Base-by-base conservation (phyloP, 208 protist species). In the Leishmania martiniquensis region DNA sequence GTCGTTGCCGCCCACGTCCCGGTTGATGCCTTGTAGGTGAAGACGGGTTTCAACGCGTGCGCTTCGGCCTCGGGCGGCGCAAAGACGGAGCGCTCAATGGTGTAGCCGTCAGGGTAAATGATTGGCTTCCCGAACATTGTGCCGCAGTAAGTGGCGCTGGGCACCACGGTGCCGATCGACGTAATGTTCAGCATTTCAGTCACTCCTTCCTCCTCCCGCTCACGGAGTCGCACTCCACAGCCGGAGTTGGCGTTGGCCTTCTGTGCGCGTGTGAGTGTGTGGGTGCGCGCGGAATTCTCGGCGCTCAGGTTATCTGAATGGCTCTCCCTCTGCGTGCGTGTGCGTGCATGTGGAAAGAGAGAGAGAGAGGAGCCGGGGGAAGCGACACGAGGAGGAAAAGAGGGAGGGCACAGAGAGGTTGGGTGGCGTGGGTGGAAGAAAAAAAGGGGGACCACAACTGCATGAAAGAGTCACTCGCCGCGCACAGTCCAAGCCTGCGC, bases 41-140 rank as follows among this genome's bases (percentile, higher is more conserved):
- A 71, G 2, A 17, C 52, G 20, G 60, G 60, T 51, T 76, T 72
- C 17, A 7, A n/a, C 69, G n/a, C 79, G 2, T 66, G 29, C 9
- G 44, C 29, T 52, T 54, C 49, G 10, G 65, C 22, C 20, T 45
- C 22, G 6, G 52, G 39, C 32, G 44, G 25, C 62, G 34, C 44
- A 3, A 94, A 93, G n/a, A 95, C 85, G 59, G 81, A 67, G 9
- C 89, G 85, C 67, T 94, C 82, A 34, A 96, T 66, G 20, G 70
- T 81, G 79, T 91, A 96, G 68, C 85, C 85, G 17, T 87, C 70
- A 0, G 93, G 87, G n/a, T 86, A 85, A 17, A 87, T 70, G 49
- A 86, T 60, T 1, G 83, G 62, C 72, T 86, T 87, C 25, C 84
- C 86, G 0, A 44, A 22, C 59, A 76, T 34, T 34, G 32, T 7